A percentile compares a stretch with the other conserved stretches of the same genome.
These are phyloP conservation scores for Nicotiana tomentosiformis DNA, from an alignment of 257 asterid species.

Conservation along the genomic window DNA sequence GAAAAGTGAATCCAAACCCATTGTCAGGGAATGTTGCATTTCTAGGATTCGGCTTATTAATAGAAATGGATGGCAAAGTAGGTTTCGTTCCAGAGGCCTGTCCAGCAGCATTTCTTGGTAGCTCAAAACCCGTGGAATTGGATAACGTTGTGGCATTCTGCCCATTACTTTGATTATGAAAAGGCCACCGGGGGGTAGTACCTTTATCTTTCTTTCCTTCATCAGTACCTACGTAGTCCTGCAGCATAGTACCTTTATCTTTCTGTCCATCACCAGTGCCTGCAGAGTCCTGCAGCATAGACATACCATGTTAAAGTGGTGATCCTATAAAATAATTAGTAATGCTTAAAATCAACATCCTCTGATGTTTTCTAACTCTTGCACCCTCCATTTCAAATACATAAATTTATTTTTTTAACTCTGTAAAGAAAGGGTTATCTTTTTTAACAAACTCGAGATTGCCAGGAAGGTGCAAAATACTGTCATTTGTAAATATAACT, in stretches of 20 bases:
- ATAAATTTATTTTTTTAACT: background rate
- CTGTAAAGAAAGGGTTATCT: background rate
- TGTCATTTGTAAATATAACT: background rate
- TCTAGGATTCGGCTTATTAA: conserved; percentile 36
- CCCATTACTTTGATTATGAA: conserved; percentile 33
- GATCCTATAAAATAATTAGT: background rate
- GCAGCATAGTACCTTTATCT: conserved; percentile 20
- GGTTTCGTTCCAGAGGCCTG: conserved; percentile 36
- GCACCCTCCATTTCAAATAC: background rate
- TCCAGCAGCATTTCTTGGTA: conserved; percentile 28
- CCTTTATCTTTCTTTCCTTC: conserved; percentile 22
- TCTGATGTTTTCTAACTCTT: background rate
- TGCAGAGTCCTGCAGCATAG: conserved; percentile 33
- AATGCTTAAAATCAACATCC: background rate
- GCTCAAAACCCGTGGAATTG: conserved; percentile 22
- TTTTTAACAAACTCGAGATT: conserved; percentile 1
- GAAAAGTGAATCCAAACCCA: conserved; percentile 67
- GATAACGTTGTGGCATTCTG: conserved; percentile 24
- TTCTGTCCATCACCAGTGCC: conserved; percentile 20
- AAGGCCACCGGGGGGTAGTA: conserved; percentile 18
- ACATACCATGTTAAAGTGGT: background rate
- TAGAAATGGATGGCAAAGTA: conserved; percentile 42
- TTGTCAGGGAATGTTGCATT: conserved; percentile 32
- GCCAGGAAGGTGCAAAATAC: background rate
- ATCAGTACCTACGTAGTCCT: conserved; percentile 29